Evolutionary conservation across 495 filamentous ascomycete genomes (phyloP).

Genomic region (Podospora pseudopauciseta): DNA sequence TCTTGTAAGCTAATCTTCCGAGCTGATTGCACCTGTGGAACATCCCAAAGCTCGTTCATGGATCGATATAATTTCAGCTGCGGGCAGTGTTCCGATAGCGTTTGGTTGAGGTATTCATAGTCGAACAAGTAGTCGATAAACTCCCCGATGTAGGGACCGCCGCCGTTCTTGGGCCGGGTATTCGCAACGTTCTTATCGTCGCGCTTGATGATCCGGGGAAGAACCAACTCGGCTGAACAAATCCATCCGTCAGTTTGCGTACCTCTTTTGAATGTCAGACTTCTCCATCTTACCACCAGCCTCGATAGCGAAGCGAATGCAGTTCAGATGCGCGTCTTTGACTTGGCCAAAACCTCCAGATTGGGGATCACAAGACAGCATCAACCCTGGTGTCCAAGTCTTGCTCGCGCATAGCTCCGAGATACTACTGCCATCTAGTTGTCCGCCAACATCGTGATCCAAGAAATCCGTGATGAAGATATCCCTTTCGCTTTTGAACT

Average conservation of each 20-base stretch:
- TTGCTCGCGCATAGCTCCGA: slow-evolving; percentile 29
- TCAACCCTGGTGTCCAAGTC: slow-evolving; percentile 31
- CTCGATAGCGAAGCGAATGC: slow-evolving; percentile 39
- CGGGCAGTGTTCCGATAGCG: slow-evolving; percentile 32
- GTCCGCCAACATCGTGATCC: slow-evolving; percentile 32
- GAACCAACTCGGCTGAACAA: slow-evolving; percentile 29
- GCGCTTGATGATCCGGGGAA: slow-evolving; percentile 29
- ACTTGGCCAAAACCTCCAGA: slow-evolving; percentile 30
- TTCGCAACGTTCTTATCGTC: slow-evolving; percentile 16
- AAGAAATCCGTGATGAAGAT: slow-evolving; percentile 31
- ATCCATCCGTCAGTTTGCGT: neutral
- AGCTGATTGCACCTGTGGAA: slow-evolving; percentile 20
- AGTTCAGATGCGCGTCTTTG: slow-evolving; percentile 35
- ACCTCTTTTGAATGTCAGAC: neutral
- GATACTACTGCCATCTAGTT: slow-evolving; percentile 28
- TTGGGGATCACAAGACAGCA: slow-evolving; percentile 32
- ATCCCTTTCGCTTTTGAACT: slow-evolving; percentile 25
- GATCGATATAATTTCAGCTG: slow-evolving; percentile 35
- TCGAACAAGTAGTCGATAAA: slow-evolving; percentile 38
- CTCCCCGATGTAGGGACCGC: slow-evolving; percentile 19
- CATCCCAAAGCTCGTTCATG: slow-evolving; percentile 28
- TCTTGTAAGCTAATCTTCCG: slow-evolving; percentile 14
- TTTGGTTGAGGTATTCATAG: slow-evolving; percentile 28
- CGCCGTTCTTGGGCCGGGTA: slow-evolving; percentile 12
- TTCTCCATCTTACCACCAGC: slow-evolving; percentile 29